Evolutionary conservation across 805 yeast genomes (phyloP), one percentile per base, ranked within the genome.

Genomic region (Kuraishia hungarica): DNA sequence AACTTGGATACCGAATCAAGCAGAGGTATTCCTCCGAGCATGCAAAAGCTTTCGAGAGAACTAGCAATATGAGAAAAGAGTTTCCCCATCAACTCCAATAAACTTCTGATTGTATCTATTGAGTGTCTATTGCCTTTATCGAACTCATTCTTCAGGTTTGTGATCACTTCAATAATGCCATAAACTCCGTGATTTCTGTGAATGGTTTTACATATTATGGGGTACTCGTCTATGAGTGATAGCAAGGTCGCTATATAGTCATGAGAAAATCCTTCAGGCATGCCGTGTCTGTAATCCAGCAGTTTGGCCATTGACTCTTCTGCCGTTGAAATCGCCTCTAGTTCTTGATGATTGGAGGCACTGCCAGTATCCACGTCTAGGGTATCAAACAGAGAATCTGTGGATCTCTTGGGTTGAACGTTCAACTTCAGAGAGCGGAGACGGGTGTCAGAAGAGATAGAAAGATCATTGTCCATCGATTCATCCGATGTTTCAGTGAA

Each of bases 11-110:
- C 5, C n/a, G 43, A 35, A 35, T 35, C 43, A 7, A 35, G 17
- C 17, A 48, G 13, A 13, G 52, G 57, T 15, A 56, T 49, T 2
- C 58, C 59, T 2, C 60, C 60, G 51, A 53, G 48, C 53, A 52
- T 28, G 50, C 57, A 56, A 24, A 58, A 58, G 46, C 51, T 58
- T 19, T 47, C 52, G 29, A 58, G 53, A 15, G 54, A 23, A 22
- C 28, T 22, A 19, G 11, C 8, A 22, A 19, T 48, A 19, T 47
- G 46, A 4, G 21, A 15, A 26, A 47, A 46, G 19, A 52, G 22
- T 26, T 26, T 20, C 22, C 23, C 50, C 39, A 52, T 17, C 13
- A 52, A 15, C 21, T 23, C 21, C 15, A 52, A 15, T 29, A 43
- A 19, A 3, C 19, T 10, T 15, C 43, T 24, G 11, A 11, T 50